Evolutionary conservation across 805 yeast species (phyloP).

Genomic region (Lachancea sp.): DNA sequence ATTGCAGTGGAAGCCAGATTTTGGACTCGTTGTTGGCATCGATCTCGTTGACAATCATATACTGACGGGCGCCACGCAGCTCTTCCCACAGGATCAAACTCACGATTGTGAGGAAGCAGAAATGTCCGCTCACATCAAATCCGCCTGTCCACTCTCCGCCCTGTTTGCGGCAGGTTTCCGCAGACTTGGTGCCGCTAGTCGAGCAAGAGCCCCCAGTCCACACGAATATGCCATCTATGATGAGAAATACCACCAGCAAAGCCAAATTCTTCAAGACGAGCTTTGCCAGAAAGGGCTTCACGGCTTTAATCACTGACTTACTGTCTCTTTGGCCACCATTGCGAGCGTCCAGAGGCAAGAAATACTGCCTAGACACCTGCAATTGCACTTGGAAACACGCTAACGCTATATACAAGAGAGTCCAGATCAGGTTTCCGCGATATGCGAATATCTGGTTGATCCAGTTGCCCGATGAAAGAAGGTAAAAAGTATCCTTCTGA

Average conservation of each 20-base stretch:
- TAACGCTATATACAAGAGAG: conserved; percentile 20
- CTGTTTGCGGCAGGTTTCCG: conserved; percentile 28
- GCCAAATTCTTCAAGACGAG: conserved; percentile 21
- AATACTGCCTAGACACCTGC: conserved; percentile 6
- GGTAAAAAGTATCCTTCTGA: conserved; percentile 17
- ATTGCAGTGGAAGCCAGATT: conserved; percentile 8
- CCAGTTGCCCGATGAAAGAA: conserved; percentile 24
- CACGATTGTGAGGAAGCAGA: conserved; percentile 38
- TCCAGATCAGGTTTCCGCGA: conserved; percentile 30
- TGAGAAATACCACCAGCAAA: conserved; percentile 22
- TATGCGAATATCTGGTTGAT: conserved; percentile 34
- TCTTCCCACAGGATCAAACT: conserved; percentile 40
- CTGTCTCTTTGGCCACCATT: background rate
- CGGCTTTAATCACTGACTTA: conserved; percentile 3
- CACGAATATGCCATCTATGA: conserved; percentile 31
- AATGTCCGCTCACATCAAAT: conserved; percentile 51
- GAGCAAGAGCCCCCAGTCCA: conserved; percentile 33
- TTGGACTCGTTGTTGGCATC: background rate
- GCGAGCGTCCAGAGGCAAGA: conserved; percentile 14
- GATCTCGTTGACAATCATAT: conserved; percentile 5
- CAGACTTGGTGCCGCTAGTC: conserved; percentile 22
- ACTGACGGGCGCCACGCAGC: conserved; percentile 15
- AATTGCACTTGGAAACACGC: conserved; percentile 18
- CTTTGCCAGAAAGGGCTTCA: conserved; percentile 23
- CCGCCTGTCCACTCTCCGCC: conserved; percentile 43